phyloP scores from a whole-genome alignment of 2,329 filamentous ascomycete genomes.

The Xylariaceae sp. region DNA sequence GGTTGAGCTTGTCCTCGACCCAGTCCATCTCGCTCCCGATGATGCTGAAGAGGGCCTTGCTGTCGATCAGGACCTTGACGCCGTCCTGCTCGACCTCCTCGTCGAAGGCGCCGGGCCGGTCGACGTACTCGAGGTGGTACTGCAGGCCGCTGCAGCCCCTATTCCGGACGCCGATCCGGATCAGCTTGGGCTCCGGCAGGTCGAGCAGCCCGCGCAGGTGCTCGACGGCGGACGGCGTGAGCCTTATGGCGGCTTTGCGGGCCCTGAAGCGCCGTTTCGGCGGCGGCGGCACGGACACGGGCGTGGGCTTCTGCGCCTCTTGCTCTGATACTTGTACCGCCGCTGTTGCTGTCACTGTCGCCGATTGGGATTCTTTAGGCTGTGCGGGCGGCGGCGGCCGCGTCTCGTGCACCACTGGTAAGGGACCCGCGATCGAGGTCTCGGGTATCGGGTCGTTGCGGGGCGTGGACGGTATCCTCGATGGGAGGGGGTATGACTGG shows the following conservation, averaged over 20 bases:
- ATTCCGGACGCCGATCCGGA: conserved; percentile 91
- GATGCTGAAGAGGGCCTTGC: conserved; percentile 95
- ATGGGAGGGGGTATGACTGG: conserved; percentile 47
- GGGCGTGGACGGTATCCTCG: conserved; percentile 36
- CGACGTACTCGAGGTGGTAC: conserved; percentile 92
- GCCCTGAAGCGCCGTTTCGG: conserved; percentile 66
- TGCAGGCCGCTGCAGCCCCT: conserved; percentile 88
- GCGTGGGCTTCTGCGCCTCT: conserved; percentile 62
- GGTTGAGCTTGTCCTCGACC: conserved; percentile 90
- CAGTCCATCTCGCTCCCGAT: conserved; percentile 99
- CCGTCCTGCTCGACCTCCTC: conserved; percentile 94
- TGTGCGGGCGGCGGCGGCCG: conserved; percentile 40
- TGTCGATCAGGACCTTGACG: conserved; percentile 92
- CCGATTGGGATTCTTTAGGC: conserved; percentile 9
- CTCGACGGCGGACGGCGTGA: conserved; percentile 73
- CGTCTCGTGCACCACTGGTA: conserved; percentile 50
- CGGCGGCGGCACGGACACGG: conserved; percentile 49
- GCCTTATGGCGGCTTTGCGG: conserved; percentile 84
- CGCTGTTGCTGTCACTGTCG: conserved; percentile 10
- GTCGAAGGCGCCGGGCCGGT: conserved; percentile 82
- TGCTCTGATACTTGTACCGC: conserved; percentile 48
- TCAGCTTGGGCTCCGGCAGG: conserved; percentile 84
- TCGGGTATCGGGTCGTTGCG: conserved; percentile 41
- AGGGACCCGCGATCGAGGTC: conserved; percentile 42
- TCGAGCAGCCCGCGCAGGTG: conserved; percentile 74